These are phyloP conservation scores for Ascocoryne sarcoides DNA, from an alignment of 2,329 filamentous ascomycete genomes.

Conservation along the genomic window DNA sequence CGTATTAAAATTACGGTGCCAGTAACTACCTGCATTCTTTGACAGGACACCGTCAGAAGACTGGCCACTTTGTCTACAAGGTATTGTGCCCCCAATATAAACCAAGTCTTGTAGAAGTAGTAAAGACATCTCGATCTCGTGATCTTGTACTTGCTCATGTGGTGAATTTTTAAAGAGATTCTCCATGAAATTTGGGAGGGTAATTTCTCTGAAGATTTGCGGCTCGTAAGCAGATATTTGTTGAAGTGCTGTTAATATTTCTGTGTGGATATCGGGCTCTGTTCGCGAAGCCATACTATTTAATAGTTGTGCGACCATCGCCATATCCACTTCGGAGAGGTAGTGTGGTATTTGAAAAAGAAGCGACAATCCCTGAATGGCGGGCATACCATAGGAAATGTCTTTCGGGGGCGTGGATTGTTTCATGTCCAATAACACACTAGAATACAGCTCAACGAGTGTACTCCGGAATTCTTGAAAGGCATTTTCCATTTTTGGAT, in stretches of 20 bases:
- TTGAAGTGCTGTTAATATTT: conserved; percentile 17
- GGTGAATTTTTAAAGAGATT: no score
- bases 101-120: conserved; percentile 15
- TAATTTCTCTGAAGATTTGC: conserved; percentile 17
- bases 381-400: conserved; percentile 12
- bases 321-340: conserved; percentile 17
- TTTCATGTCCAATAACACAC: conserved; percentile 8
- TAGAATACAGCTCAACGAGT: conserved; percentile 20
- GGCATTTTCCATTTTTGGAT: conserved; percentile 1
- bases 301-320: conserved; percentile 20
- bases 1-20: conserved; percentile 19
- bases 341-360: conserved; percentile 20
- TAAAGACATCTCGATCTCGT: conserved; percentile 10
- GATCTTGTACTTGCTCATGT: conserved; percentile 5
- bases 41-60: conserved; percentile 2
- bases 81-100: conserved; percentile 16
- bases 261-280: conserved; percentile 11
- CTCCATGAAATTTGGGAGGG: conserved; percentile 18
- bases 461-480: conserved; percentile 11
- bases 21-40: conserved; percentile 6
- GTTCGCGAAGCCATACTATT: conserved; percentile 12
- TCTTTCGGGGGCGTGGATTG: conserved; percentile 5
- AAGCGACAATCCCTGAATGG: conserved; percentile 20
- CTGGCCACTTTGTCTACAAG: conserved; percentile 7
- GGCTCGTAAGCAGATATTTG: conserved; percentile 19